phyloP scores from a whole-genome alignment of 1,139 yeast species.

The Blastobotrys proliferans region DNA sequence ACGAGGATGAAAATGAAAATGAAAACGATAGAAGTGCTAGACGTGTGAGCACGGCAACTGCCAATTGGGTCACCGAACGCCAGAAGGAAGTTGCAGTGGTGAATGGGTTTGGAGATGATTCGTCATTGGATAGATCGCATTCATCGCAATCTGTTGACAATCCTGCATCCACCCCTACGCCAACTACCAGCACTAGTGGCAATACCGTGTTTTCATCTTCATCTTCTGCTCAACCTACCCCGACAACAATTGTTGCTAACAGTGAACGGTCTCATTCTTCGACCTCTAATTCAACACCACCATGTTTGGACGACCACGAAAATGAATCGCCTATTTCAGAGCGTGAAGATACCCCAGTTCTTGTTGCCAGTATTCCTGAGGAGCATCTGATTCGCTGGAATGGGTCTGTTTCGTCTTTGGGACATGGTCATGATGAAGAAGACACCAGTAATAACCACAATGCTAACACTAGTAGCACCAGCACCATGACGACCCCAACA shows the following conservation, averaged over 20 bases:
- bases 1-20: no score
- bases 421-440: neutral
- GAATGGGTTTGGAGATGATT: neutral
- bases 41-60: neutral
- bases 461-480: no score
- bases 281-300: constrained; percentile 17
- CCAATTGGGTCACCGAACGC: constrained; percentile 7
- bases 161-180: neutral
- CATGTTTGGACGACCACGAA: constrained; percentile 17
- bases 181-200: constrained; percentile 2
- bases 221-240: constrained; percentile 3
- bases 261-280: constrained; percentile 14
- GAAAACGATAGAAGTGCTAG: neutral
- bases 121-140: no score
- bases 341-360: constrained; percentile 16
- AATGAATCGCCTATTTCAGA: constrained; percentile 24
- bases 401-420: constrained; percentile 1
- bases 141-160: constrained; percentile 5
- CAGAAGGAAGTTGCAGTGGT: no score
- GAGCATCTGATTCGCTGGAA: constrained; percentile 6
- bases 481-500: no score
- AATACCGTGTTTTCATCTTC: no score
- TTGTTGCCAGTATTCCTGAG: constrained; percentile 13
- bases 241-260: constrained; percentile 1
- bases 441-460: no score